Percentiles rank a stretch among this genome's conserved stretches.
Evolutionary conservation across 2,329 filamentous ascomycete species (phyloP).

Genomic region (Cladosporium sp.): DNA sequence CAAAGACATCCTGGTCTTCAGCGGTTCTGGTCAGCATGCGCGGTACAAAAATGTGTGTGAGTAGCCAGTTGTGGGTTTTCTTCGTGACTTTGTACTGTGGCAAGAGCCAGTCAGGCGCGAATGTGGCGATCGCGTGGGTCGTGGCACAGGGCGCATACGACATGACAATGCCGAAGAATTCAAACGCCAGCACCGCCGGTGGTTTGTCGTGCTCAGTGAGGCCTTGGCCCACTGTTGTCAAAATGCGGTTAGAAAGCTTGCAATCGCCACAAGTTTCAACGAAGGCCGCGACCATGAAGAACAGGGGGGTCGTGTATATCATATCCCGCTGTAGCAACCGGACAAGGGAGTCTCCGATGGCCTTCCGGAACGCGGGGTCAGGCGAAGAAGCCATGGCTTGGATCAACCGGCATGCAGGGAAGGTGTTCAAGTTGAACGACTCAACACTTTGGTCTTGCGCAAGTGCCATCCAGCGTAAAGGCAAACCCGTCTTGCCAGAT

Average conservation of each 20-base stretch:
- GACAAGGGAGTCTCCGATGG: neutral
- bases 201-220: conserved; percentile 1
- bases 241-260: neutral
- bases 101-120: conserved; percentile 9
- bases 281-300: neutral
- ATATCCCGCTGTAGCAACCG: neutral
- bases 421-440: neutral
- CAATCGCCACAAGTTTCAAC: neutral
- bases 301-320: neutral
- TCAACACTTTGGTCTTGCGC: neutral
- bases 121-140: conserved; percentile 1
- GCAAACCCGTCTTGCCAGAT: no score
- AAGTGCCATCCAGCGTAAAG: conserved; percentile 4
- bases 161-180: conserved; percentile 1
- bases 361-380: neutral
- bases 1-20: neutral
- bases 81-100: neutral
- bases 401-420: neutral
- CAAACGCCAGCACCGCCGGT: neutral
- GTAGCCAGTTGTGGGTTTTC: conserved; percentile 8
- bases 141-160: neutral
- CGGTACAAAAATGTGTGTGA: conserved; percentile 4
- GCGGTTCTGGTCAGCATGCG: neutral
- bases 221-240: neutral
- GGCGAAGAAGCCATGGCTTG: neutral